phyloP scores from a whole-genome alignment of 2,329 filamentous ascomycete species.

The Lasiodiplodia gonubiensis region DNA sequence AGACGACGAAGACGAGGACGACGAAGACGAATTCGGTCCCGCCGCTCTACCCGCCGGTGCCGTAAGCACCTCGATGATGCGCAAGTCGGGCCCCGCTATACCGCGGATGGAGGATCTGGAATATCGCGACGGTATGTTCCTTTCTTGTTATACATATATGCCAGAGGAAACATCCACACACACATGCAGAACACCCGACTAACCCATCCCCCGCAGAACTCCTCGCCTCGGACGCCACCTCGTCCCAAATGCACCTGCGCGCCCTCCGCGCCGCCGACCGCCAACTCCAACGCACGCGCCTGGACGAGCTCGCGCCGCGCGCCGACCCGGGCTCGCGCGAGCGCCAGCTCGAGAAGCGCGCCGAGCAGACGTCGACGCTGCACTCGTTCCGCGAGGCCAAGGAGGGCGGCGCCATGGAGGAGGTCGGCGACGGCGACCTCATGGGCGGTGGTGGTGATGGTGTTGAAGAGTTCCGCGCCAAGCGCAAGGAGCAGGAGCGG shows the following conservation, averaged over 20 bases:
- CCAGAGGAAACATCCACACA: neutral
- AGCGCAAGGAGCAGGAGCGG: conserved; percentile 68
- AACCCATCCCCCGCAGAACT: conserved; percentile 43
- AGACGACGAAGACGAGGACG: conserved; percentile 58
- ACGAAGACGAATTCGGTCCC: conserved; percentile 66
- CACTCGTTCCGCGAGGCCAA: conserved; percentile 71
- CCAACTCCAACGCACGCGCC: conserved; percentile 68
- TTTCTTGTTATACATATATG: neutral
- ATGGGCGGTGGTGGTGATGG: conserved; percentile 76
- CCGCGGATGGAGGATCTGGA: conserved; percentile 78
- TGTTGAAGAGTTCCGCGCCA: conserved; percentile 69
- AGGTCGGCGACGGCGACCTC: conserved; percentile 74
- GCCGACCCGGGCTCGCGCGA: conserved; percentile 84
- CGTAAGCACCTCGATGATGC: neutral
- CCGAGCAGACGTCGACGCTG: conserved; percentile 73
- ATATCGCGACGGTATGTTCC: conserved; percentile 56
- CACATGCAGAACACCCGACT: too few relatives aligned
- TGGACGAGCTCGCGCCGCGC: conserved; percentile 82
- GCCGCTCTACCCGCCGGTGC: conserved; percentile 41
- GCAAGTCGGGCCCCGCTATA: conserved; percentile 61
- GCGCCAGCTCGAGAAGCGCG: conserved; percentile 84
- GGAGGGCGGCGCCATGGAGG: conserved; percentile 65
- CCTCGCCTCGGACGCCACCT: conserved; percentile 57
- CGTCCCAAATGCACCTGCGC: conserved; percentile 59
- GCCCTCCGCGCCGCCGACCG: conserved; percentile 69